These are phyloP conservation scores for Nicotiana sylvestris DNA, from an alignment of 257 asterid genomes.

Conservation along the genomic window DNA sequence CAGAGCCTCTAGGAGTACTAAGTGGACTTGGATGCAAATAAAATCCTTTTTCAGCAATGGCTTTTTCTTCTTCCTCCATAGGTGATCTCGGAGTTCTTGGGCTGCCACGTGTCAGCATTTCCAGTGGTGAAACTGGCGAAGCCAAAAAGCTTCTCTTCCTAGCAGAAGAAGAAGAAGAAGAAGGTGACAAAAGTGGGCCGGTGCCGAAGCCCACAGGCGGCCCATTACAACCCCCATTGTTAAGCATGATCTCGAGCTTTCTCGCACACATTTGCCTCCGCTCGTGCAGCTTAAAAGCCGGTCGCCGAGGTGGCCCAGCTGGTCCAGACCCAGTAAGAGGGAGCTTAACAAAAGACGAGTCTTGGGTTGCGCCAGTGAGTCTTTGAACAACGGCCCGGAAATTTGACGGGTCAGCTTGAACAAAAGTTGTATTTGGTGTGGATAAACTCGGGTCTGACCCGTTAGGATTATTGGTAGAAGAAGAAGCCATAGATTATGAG, in stretches of 20 bases:
- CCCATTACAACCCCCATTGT: not conserved
- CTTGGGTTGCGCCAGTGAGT: constrained; percentile 50
- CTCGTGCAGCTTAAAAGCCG: constrained; percentile 70
- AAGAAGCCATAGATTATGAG: constrained; percentile 4
- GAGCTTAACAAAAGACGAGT: constrained; percentile 2
- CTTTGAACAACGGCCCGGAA: constrained; percentile 82
- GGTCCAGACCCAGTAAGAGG: constrained; percentile 8
- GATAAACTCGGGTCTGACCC: not conserved
- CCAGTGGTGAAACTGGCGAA: constrained; percentile 82
- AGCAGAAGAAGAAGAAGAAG: constrained; percentile 8
- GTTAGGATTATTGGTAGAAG: constrained; percentile 2
- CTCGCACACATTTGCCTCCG: constrained; percentile 47
- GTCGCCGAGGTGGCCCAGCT: constrained; percentile 35
- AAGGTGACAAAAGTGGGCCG: constrained; percentile 4
- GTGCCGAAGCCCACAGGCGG: not conserved
- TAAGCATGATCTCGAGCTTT: constrained; percentile 70
- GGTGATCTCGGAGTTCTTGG: constrained; percentile 49
- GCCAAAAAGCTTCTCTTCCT: constrained; percentile 31
- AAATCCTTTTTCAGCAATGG: constrained; percentile 63
- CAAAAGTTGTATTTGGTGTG: constrained; percentile 54
- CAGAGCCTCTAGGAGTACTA: constrained; percentile 58
- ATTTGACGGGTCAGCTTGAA: constrained; percentile 74
- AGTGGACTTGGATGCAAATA: constrained; percentile 73
- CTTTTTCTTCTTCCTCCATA: constrained; percentile 57
- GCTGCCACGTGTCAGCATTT: constrained; percentile 45